phyloP scores from a whole-genome alignment of 306 rosid genomes.

The Castanospermum australe region DNA sequence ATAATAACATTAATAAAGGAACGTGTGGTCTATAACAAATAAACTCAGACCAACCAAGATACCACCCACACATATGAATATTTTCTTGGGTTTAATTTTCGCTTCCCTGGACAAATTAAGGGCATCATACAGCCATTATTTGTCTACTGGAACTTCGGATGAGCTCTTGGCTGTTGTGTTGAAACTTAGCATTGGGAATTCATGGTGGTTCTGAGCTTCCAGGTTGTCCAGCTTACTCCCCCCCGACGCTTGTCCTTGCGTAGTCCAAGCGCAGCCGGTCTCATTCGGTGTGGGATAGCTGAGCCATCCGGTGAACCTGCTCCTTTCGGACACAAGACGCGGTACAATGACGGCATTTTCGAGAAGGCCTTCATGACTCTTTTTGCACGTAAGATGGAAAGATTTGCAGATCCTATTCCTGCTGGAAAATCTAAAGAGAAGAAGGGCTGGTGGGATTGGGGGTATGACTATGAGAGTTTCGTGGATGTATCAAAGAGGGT shows the following conservation, averaged over 20 bases:
- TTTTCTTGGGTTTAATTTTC: neutral
- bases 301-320: slow-evolving; percentile 87
- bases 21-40: neutral
- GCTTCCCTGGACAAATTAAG: too few species aligned
- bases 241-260: neutral
- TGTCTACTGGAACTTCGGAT: neutral
- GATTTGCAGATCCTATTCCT: slow-evolving; percentile 37
- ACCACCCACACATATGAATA: neutral
- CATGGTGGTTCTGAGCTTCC: slow-evolving; percentile 51
- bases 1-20: neutral
- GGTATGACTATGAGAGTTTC: slow-evolving; percentile 74
- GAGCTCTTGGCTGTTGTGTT: neutral
- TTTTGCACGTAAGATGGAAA: slow-evolving; percentile 78
- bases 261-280: neutral
- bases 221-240: slow-evolving; percentile 21
- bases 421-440: neutral
- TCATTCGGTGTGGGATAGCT: slow-evolving; percentile 61
- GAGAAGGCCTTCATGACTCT: slow-evolving; percentile 82
- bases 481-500: slow-evolving; percentile 85
- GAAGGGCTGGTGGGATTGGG: slow-evolving; percentile 47
- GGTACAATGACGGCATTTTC: slow-evolving; percentile 69
- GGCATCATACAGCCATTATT: neutral
- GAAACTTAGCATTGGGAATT: neutral
- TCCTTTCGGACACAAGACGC: slow-evolving; percentile 77
- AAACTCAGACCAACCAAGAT: neutral